Conservation (phyloP, 345 rosid species). For the Clausena lansium region DNA sequence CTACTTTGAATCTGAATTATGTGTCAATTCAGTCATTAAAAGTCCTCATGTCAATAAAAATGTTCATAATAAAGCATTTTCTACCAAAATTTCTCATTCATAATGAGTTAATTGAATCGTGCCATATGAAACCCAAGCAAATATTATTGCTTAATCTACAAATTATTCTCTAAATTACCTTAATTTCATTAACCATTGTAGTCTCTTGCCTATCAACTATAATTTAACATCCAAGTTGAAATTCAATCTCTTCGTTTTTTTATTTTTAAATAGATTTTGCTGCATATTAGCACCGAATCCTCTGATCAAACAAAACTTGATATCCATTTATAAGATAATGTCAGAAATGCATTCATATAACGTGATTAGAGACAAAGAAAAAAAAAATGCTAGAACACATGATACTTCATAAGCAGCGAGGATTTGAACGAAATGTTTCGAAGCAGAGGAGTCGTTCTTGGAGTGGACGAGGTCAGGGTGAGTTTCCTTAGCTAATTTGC, state of each 20-base stretch:
- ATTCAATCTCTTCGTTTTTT: neutral
- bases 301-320: neutral
- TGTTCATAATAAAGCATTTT: neutral
- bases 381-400: neutral
- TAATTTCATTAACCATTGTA: neutral
- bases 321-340: neutral
- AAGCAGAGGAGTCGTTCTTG: conserved; percentile 41
- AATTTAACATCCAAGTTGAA: neutral
- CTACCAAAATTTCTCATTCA: neutral
- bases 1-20: neutral
- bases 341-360: neutral
- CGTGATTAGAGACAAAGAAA: neutral
- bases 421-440: conserved; percentile 72
- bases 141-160: neutral
- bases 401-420: conserved; percentile 91
- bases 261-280: too few relatives aligned
- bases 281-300: neutral
- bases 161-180: neutral
- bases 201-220: neutral
- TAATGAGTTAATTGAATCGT: neutral
- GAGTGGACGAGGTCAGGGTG: conserved; percentile 76
- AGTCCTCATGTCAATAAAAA: neutral
- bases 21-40: neutral
- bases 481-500: conserved; percentile 78
- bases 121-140: neutral